phyloP scores from a whole-genome alignment of 2,329 filamentous ascomycete genomes.

The Juglanconis juglandina region DNA sequence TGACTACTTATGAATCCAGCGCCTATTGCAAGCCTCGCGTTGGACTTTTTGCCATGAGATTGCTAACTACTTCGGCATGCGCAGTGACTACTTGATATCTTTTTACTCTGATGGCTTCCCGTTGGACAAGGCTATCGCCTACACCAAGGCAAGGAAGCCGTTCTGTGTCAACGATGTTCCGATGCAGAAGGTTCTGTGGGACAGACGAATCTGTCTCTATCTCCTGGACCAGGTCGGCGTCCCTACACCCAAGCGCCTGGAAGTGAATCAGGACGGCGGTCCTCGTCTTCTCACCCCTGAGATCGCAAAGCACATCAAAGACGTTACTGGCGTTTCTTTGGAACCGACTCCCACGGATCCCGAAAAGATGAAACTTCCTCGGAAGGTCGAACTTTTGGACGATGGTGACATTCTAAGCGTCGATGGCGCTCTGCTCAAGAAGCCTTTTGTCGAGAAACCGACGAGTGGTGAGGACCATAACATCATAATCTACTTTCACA shows the following conservation, averaged over 20 bases:
- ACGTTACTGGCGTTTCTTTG: constrained; percentile 73
- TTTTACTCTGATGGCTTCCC: constrained; percentile 99
- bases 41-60: neutral
- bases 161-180: constrained; percentile 97
- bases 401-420: constrained; percentile 85
- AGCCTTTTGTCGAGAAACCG: constrained; percentile 97
- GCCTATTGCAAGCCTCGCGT: neutral
- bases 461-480: constrained; percentile 99
- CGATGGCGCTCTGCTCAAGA: constrained; percentile 75
- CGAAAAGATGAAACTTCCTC: constrained; percentile 53
- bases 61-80: constrained; percentile 22
- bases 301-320: constrained; percentile 73
- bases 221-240: constrained; percentile 88
- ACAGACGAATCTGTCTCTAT: constrained; percentile 81
- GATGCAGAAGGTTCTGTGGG: constrained; percentile 97
- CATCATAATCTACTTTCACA: constrained; percentile 95
- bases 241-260: constrained; percentile 80
- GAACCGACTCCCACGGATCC: constrained; percentile 66
- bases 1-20: neutral
- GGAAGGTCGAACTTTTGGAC: constrained; percentile 80
- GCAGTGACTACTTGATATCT: constrained; percentile 85
- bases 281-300: constrained; percentile 75
- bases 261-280: constrained; percentile 90
- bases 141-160: constrained; percentile 86
- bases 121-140: constrained; percentile 93